Percentiles rank a stretch among this genome's conserved stretches.
phyloP scores from a whole-genome alignment of 2,329 filamentous ascomycete species.

The Penicillium concentricum region DNA sequence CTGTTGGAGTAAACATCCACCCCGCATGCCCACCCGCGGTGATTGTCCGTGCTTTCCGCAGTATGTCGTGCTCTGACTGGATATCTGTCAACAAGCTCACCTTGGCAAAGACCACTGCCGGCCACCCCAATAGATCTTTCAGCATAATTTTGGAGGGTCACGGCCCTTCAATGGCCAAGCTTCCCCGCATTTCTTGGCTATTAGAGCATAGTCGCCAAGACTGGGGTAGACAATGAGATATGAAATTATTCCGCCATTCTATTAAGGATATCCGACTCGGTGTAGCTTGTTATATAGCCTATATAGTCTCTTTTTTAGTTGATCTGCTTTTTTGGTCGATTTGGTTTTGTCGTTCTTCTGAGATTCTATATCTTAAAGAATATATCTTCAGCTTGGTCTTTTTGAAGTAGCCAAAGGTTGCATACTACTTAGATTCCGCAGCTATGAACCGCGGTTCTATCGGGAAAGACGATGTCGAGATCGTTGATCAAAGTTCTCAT shows the following conservation, averaged over 20 bases:
- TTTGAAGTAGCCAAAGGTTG: background rate
- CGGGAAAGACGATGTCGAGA: conserved; percentile 11
- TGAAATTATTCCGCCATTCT: background rate
- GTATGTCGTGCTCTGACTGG: background rate
- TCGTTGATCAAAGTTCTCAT: conserved; percentile 6
- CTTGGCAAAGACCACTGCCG: background rate
- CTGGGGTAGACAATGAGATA: conserved; percentile 3
- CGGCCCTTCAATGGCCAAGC: background rate
- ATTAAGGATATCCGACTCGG: conserved; percentile 1
- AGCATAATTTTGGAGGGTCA: background rate
- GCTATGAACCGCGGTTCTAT: conserved; percentile 8
- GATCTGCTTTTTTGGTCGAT: no score
- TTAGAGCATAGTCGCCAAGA: conserved; percentile 1
- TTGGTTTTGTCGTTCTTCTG: background rate
- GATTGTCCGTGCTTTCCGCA: background rate
- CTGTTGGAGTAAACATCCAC: background rate
- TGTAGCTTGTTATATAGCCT: conserved; percentile 1
- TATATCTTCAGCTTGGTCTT: background rate
- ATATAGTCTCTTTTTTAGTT: background rate
- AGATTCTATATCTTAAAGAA: background rate
- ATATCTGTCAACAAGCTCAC: background rate
- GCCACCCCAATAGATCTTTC: background rate
- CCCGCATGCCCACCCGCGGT: background rate
- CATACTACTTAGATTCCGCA: background rate
- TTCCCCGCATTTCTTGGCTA: conserved; percentile 11